phyloP scores from a whole-genome alignment of 2,329 filamentous ascomycete species.

The Ilyonectria robusta region DNA sequence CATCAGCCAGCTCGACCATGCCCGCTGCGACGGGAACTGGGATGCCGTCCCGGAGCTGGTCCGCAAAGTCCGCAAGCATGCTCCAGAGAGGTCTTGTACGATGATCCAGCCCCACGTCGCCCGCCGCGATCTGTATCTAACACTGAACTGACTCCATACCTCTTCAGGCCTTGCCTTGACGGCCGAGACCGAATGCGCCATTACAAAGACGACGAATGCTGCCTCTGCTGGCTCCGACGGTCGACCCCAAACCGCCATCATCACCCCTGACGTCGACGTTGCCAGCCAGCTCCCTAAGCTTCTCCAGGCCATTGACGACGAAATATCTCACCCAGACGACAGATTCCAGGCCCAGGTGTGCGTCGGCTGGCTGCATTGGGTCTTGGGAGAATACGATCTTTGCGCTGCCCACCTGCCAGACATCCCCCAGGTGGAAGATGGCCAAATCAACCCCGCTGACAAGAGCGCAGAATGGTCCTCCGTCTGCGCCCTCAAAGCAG shows the following conservation, averaged over 20 bases:
- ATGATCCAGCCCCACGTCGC: constrained; percentile 32
- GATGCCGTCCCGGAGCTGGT: constrained; percentile 87
- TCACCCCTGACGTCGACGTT: constrained; percentile 61
- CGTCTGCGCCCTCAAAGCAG: constrained; percentile 84
- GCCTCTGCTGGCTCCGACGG: constrained; percentile 40
- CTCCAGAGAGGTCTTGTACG: constrained; percentile 86
- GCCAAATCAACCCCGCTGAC: constrained; percentile 66
- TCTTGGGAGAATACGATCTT: constrained; percentile 76
- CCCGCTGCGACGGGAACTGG: constrained; percentile 92
- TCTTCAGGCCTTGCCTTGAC: constrained; percentile 76
- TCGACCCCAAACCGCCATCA: constrained; percentile 48
- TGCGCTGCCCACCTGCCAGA: constrained; percentile 71
- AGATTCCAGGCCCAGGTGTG: constrained; percentile 86
- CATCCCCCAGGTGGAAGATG: constrained; percentile 70
- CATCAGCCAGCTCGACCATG: constrained; percentile 84
- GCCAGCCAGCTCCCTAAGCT: constrained; percentile 65
- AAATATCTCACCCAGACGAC: constrained; percentile 68
- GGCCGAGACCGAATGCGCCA: constrained; percentile 77
- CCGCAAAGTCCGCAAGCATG: constrained; percentile 95
- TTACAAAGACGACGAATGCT: constrained; percentile 68
- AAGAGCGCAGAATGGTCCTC: constrained; percentile 81
- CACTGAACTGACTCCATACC: constrained; percentile 28
- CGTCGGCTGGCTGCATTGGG: constrained; percentile 88
- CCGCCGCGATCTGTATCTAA: constrained; percentile 8
- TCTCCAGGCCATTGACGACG: constrained; percentile 70